Evolutionary conservation across 192 early-diverging fungal species (phyloP).

Genomic region (Neocallimastix lanati): DNA sequence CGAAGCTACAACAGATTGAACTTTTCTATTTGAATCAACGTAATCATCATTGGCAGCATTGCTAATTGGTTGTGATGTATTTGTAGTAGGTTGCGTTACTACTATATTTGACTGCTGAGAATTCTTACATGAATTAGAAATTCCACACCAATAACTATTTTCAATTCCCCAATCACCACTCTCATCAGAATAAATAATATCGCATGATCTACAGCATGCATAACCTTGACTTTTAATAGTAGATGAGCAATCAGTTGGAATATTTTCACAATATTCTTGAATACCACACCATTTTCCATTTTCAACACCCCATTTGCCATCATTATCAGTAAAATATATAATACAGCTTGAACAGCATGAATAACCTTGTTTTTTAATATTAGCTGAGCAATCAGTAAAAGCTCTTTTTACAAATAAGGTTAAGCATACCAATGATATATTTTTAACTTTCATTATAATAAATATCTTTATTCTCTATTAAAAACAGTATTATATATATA

Average conservation of each 20-base stretch:
- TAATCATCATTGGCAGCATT: not conserved
- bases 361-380: not conserved
- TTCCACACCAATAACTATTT: not conserved
- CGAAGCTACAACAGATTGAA: not conserved
- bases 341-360: not conserved
- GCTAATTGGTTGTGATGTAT: not conserved
- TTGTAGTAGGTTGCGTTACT: not conserved
- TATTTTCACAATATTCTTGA: not conserved
- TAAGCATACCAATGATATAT: not conserved
- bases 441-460: not conserved
- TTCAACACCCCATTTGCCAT: not conserved
- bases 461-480: too few relatives aligned
- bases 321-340: not conserved
- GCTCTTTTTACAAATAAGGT: not conserved
- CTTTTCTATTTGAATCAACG: not conserved
- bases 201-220: not conserved
- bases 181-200: not conserved
- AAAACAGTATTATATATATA: too few relatives aligned
- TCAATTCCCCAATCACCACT: not conserved
- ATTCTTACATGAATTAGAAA: not conserved
- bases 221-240: not conserved
- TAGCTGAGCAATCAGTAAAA: not conserved
- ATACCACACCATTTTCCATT: not conserved
- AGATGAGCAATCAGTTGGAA: not conserved
- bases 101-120: too few relatives aligned